Evolutionary conservation across 768 basidiomycete genomes (phyloP).

Genomic region (Myochromella boudieri): DNA sequence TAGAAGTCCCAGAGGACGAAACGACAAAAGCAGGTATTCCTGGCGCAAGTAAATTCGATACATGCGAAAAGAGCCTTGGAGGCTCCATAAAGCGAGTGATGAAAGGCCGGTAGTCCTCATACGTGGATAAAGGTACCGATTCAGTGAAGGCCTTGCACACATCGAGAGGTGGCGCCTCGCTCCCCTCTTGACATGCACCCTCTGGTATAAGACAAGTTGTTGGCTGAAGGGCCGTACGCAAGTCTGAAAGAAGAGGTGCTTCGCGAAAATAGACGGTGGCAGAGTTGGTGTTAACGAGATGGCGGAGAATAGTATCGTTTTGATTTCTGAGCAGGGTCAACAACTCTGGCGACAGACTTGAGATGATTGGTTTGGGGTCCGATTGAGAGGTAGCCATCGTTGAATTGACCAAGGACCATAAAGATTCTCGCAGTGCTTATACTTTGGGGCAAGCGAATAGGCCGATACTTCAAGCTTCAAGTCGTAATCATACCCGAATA

Average conservation of each 20-base stretch:
- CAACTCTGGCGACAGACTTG: not conserved
- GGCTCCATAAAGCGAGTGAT: conserved; percentile 7
- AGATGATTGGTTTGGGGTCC: no score
- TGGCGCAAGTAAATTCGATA: conserved; percentile 15
- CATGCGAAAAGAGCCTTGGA: conserved; percentile 1
- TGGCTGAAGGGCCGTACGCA: conserved; percentile 1
- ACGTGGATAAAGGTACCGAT: conserved; percentile 6
- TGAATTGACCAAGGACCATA: no score
- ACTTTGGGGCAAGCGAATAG: no score
- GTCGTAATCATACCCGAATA: no score
- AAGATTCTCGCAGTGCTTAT: no score
- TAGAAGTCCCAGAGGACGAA: conserved; percentile 18
- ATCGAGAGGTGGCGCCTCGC: not conserved
- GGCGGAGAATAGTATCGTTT: not conserved
- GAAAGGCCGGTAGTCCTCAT: conserved; percentile 10
- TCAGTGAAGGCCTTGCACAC: not conserved
- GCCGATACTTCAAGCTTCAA: no score
- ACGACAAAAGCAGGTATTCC: conserved; percentile 17
- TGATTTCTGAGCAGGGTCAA: not conserved
- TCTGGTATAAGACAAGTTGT: no score
- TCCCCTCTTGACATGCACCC: not conserved
- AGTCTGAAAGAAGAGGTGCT: conserved; percentile 3
- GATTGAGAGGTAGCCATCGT: no score
- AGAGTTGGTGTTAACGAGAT: conserved; percentile 2
- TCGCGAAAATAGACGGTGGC: conserved; percentile 4